These are phyloP conservation scores for Juncus inflexus DNA, from an alignment of 176 grass and related monocot genomes.

Conservation along the genomic window DNA sequence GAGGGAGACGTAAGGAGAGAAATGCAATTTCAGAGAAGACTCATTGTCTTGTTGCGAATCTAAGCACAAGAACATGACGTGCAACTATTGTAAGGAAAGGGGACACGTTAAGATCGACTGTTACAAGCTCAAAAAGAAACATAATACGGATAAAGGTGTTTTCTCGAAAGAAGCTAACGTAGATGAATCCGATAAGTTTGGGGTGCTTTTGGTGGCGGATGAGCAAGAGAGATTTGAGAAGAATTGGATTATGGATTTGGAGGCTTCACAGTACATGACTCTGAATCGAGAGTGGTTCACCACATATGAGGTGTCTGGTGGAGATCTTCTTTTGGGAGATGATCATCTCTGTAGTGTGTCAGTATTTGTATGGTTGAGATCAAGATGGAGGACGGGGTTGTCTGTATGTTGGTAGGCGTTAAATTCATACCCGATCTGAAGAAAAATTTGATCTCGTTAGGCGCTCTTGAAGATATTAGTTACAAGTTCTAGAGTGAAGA, in stretches of 20 bases:
- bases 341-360: background rate
- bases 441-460: conserved; percentile 17
- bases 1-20: no score
- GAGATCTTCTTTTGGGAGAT: background rate
- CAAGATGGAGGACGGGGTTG: conserved; percentile 2
- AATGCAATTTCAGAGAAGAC: no score
- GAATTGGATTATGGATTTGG: conserved; percentile 1
- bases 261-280: conserved; percentile 25
- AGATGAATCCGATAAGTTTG: background rate
- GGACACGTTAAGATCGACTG: conserved; percentile 1
- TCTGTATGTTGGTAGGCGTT: background rate
- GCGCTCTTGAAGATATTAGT: background rate
- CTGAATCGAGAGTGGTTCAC: conserved; percentile 10
- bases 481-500: background rate
- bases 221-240: background rate
- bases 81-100: conserved; percentile 14
- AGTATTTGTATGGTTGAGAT: background rate
- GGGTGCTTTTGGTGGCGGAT: background rate
- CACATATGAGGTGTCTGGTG: background rate
- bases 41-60: background rate
- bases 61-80: background rate
- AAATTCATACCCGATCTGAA: background rate
- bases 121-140: background rate
- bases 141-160: conserved; percentile 5
- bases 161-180: no score